A percentile compares a stretch with the other conserved stretches of the same genome.
Conservation (phyloP, 352 stramenopile genomes). For the Phytopythium oedochilum region DNA sequence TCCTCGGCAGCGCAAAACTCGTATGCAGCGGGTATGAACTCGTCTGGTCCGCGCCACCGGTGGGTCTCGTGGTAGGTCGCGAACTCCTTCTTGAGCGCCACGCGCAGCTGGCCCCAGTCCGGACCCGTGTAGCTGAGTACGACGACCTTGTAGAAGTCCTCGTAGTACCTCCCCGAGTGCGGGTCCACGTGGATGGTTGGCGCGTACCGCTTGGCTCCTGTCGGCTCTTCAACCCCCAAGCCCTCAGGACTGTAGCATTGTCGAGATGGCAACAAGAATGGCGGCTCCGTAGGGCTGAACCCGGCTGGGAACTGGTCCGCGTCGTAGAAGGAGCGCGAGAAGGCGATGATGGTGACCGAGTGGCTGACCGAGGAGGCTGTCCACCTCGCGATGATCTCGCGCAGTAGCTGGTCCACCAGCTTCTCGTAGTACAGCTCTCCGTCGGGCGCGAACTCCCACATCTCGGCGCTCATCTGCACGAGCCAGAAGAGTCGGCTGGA, state of each 20-base stretch:
- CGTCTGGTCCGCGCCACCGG: constrained; percentile 52
- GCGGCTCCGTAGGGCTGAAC: constrained; percentile 34
- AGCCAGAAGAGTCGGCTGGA: constrained; percentile 97
- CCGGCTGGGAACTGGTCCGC: constrained; percentile 54
- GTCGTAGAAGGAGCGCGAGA: constrained; percentile 87
- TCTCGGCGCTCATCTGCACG: constrained; percentile 95
- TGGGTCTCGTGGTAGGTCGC: constrained; percentile 85
- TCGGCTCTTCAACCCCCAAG: background rate
- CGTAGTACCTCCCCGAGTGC: constrained; percentile 46
- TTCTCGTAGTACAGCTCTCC: constrained; percentile 92
- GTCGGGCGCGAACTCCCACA: constrained; percentile 90
- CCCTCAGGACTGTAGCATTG: constrained; percentile 25
- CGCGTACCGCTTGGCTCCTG: constrained; percentile 23
- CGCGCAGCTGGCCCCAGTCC: constrained; percentile 90
- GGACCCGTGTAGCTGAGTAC: constrained; percentile 84
- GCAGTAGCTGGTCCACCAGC: constrained; percentile 75
- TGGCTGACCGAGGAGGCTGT: constrained; percentile 82
- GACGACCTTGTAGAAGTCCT: constrained; percentile 84
- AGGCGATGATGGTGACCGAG: constrained; percentile 91
- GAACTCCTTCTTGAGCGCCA: constrained; percentile 94
- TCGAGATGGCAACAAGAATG: constrained; percentile 41
- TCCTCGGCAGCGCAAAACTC: constrained; percentile 21
- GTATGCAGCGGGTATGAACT: constrained; percentile 53
- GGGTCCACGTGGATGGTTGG: constrained; percentile 61
- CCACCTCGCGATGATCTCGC: constrained; percentile 82